Conservation (phyloP, 2,329 filamentous ascomycete genomes). For the Nothophoma quercina region DNA sequence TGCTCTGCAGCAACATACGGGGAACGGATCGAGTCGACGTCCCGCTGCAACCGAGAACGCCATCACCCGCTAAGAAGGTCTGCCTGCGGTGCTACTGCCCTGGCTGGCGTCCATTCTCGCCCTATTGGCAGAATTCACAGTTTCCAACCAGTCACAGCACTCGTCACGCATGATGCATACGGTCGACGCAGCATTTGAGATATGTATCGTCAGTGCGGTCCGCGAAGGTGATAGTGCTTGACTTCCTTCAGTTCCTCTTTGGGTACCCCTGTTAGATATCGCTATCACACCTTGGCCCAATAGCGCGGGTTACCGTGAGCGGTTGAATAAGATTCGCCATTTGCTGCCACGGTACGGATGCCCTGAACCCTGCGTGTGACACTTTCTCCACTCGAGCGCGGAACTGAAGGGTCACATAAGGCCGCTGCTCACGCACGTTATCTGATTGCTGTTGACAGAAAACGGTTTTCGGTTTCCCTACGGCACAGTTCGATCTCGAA, state of each 20-base stretch:
- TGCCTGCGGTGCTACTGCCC: conserved; percentile 27
- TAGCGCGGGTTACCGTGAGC: conserved; percentile 44
- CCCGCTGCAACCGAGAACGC: conserved; percentile 46
- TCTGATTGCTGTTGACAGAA: conserved; percentile 27
- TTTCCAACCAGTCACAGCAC: conserved; percentile 38
- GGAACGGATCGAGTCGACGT: conserved; percentile 32
- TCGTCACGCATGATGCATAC: conserved; percentile 32
- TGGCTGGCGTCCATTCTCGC: conserved; percentile 30
- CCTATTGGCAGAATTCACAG: conserved; percentile 30
- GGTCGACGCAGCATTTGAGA: conserved; percentile 26
- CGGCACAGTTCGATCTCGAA: background rate
- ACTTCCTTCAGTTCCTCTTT: conserved; percentile 33
- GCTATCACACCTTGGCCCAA: conserved; percentile 51
- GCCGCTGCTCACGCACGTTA: conserved; percentile 39
- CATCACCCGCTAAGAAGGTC: conserved; percentile 41
- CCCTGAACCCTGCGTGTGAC: conserved; percentile 43
- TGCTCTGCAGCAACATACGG: conserved; percentile 7
- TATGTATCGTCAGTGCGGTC: conserved; percentile 32
- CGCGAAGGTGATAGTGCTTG: conserved; percentile 37
- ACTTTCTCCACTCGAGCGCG: conserved; percentile 38
- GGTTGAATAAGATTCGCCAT: conserved; percentile 46
- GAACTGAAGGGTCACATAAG: conserved; percentile 43
- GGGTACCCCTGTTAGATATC: conserved; percentile 33
- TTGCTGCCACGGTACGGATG: conserved; percentile 42
- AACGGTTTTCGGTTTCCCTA: conserved; percentile 10